phyloP scores from a whole-genome alignment of 83 land plant species.

The Thuja plicata region DNA sequence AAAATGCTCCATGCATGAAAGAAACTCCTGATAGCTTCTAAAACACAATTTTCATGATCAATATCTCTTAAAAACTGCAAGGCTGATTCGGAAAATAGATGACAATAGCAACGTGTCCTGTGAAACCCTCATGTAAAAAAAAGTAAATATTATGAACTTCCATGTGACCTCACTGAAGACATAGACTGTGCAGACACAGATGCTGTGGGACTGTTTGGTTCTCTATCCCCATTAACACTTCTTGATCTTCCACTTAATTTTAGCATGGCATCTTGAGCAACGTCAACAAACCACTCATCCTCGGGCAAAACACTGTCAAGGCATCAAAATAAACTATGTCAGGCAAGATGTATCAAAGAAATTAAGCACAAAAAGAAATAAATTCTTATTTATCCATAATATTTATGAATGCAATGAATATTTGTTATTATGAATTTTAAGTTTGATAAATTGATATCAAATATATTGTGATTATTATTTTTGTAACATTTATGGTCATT shows the following conservation, averaged over 20 bases:
- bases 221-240: slow-evolving; percentile 45
- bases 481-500: no score
- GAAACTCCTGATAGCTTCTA: background rate
- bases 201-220: slow-evolving; percentile 86
- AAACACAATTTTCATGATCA: background rate
- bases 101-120: background rate
- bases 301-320: slow-evolving; percentile 61
- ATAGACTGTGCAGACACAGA: slow-evolving; percentile 87
- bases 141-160: slow-evolving; percentile 57
- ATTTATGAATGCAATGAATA: no score
- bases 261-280: slow-evolving; percentile 58
- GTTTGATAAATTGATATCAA: no score
- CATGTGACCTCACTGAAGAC: slow-evolving; percentile 85
- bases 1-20: background rate
- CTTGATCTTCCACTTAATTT: slow-evolving; percentile 62
- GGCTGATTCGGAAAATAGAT: background rate
- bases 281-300: slow-evolving; percentile 60
- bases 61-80: background rate
- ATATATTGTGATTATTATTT: no score
- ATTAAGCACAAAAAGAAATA: background rate
- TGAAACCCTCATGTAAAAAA: background rate
- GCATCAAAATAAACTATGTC: background rate
- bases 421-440: no score
- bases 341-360: background rate
- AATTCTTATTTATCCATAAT: no score